A percentile compares a stretch with the other conserved stretches of the same genome.
phyloP scores from a whole-genome alignment of 2,329 filamentous ascomycete species.

The Bimuria novae-zelandiae region DNA sequence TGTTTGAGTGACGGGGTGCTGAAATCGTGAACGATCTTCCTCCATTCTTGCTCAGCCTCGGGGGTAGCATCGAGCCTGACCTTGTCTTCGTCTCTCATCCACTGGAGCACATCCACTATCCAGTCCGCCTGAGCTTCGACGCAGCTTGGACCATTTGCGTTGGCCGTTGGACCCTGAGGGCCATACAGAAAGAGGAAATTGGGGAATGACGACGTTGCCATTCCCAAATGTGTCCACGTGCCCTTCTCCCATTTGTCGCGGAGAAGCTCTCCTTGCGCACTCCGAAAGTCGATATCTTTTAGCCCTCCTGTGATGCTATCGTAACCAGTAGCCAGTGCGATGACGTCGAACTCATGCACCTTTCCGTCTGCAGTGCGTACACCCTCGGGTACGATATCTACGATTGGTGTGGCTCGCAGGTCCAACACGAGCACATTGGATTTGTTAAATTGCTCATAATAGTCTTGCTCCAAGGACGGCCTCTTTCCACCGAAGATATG shows the following conservation, averaged over 20 bases:
- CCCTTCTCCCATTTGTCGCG: slow-evolving; percentile 16
- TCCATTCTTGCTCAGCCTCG: too few species aligned
- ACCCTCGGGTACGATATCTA: slow-evolving; percentile 32
- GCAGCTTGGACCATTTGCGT: too few species aligned
- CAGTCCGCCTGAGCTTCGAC: too few species aligned
- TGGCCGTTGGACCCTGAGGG: too few species aligned
- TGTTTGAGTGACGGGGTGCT: too few species aligned
- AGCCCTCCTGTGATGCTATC: slow-evolving; percentile 44
- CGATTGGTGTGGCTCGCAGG: slow-evolving; percentile 38
- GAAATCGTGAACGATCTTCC: too few species aligned
- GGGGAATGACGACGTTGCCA: slow-evolving; percentile 6
- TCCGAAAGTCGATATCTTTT: slow-evolving; percentile 26
- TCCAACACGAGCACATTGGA: slow-evolving; percentile 45
- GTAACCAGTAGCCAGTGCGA: slow-evolving; percentile 42
- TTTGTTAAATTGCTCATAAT: slow-evolving; percentile 47
- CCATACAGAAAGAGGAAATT: slow-evolving; percentile 16
- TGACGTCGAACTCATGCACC: slow-evolving; percentile 41
- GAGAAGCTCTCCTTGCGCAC: slow-evolving; percentile 20
- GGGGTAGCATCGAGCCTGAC: too few species aligned
- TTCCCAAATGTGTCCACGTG: slow-evolving; percentile 15
- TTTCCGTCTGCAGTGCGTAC: slow-evolving; percentile 38
- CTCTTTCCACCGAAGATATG: slow-evolving; percentile 48
- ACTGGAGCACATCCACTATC: too few species aligned
- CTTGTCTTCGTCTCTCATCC: too few species aligned
- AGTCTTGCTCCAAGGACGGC: slow-evolving; percentile 47